Percentiles rank a stretch among this genome's conserved stretches.
phyloP scores from a whole-genome alignment of 257 asterid species.

The Solanum dulcamara region DNA sequence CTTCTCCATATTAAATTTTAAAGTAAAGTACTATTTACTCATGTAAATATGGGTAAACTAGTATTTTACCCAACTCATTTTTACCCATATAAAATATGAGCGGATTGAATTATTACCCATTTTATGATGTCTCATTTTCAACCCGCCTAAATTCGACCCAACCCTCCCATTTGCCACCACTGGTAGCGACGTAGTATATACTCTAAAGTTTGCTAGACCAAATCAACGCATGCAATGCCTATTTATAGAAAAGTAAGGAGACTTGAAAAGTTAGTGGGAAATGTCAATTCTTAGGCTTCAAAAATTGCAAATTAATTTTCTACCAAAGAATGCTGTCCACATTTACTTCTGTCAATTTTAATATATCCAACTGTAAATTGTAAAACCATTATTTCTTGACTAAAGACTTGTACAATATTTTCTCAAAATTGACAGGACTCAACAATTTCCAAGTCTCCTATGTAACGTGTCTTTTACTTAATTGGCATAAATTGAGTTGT shows the following conservation, averaged over 20 bases:
- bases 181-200: too few relatives aligned
- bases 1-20: too few relatives aligned
- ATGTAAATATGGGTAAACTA: too few relatives aligned
- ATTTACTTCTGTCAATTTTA: not conserved
- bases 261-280: not conserved
- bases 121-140: too few relatives aligned
- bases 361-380: not conserved
- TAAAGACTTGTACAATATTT: not conserved
- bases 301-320: not conserved
- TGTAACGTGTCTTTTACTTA: not conserved
- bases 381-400: not conserved
- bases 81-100: too few relatives aligned
- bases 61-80: too few relatives aligned
- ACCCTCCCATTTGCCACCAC: too few relatives aligned
- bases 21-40: too few relatives aligned
- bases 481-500: not conserved
- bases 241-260: not conserved
- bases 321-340: not conserved
- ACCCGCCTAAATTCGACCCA: too few relatives aligned
- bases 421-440: not conserved
- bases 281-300: not conserved
- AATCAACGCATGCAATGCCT: not conserved
- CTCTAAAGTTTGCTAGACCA: too few relatives aligned
- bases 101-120: too few relatives aligned
- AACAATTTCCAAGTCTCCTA: not conserved